Base-by-base conservation (phyloP, 2,329 filamentous ascomycete species). In the Sporothrix humicola region DNA sequence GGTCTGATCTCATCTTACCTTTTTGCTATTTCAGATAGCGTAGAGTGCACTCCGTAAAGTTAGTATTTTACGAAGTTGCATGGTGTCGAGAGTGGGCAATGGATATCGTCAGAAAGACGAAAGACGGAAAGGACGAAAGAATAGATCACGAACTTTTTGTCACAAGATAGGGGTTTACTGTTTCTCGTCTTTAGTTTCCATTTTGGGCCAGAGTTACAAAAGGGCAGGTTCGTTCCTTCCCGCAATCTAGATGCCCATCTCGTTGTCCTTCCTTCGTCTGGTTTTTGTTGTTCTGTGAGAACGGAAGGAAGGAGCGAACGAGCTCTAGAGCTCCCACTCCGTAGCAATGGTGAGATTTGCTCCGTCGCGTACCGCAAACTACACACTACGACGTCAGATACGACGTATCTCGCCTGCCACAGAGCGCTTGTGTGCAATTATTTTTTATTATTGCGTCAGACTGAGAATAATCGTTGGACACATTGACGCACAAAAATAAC, bases 331-430 rank as follows among this genome's bases (percentile, higher is more conserved):
- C n/a, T 15, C 17, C 26, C n/a, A 26, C 59, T 10, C 59, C 59
- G 31, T 37, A 37, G 31, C 7, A 37, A 37, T 37, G 31, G 31
- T 37, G 7, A 37, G 31, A 37, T 37, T 37, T 37, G 7, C 31
- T 7, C 31, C 31, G 31, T 37, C 31, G 2, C 31, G 31, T 37
- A 37, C 31, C 31, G 31, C 31, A 37, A 37, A 37, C 31, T 37
- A 37, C 31, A 37, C 42, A 26, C 15, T 66, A 44, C 61, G 37
- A 66, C 61, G 20, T 48, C 20, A 66, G 61, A 66, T 48, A 48
- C 61, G 20, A 26, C 31, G 26, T 15, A 59, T 26, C n/a, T 56
- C 52, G 3, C 31, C 31, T 37, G 31, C 7, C 3, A 37, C 31
- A 37, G 7, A 7, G 31, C 31, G 31, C 31, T 37, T 37, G 31